These are phyloP conservation scores for Fusarium sororula DNA, from an alignment of 2,329 filamentous ascomycete genomes.

Conservation along the genomic window DNA sequence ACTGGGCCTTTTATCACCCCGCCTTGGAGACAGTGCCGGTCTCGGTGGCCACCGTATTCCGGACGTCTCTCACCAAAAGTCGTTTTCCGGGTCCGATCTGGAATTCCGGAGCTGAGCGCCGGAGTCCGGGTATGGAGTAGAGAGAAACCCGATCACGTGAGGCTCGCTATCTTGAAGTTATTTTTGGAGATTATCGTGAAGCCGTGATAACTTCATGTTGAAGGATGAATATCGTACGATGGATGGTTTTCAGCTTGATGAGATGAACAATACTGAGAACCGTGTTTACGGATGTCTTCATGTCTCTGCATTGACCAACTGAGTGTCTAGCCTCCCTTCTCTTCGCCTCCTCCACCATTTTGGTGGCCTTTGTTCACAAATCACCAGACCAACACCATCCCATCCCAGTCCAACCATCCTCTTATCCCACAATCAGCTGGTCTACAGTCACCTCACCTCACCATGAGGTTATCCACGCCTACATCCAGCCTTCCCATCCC, in stretches of 20 bases:
- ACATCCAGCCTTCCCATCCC: slow-evolving; percentile 19
- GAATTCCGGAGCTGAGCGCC: slow-evolving; percentile 26
- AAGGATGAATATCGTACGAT: background rate
- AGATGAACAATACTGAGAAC: background rate
- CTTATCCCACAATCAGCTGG: slow-evolving; percentile 6
- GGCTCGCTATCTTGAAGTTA: background rate
- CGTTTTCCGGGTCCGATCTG: slow-evolving; percentile 24
- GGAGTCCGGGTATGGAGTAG: slow-evolving; percentile 19
- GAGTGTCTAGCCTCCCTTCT: background rate
- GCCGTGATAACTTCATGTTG: slow-evolving; percentile 13
- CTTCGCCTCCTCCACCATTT: background rate
- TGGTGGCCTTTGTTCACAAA: background rate
- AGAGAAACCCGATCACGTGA: slow-evolving; percentile 28
- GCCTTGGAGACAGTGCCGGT: slow-evolving; percentile 26
- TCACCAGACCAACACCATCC: background rate
- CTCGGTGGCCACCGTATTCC: slow-evolving; percentile 31
- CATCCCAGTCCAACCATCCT: background rate
- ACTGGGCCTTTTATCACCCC: slow-evolving; percentile 31
- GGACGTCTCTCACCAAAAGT: slow-evolving; percentile 14
- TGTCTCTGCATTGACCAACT: background rate
- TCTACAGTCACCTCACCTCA: background rate
- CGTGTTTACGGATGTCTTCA: background rate
- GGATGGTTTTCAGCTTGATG: background rate
- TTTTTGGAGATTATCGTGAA: background rate
- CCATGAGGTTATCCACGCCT: slow-evolving; percentile 21